Base-by-base conservation (phyloP, 371 early-diverging fungal genomes). In the Apophysomyces variabilis region DNA sequence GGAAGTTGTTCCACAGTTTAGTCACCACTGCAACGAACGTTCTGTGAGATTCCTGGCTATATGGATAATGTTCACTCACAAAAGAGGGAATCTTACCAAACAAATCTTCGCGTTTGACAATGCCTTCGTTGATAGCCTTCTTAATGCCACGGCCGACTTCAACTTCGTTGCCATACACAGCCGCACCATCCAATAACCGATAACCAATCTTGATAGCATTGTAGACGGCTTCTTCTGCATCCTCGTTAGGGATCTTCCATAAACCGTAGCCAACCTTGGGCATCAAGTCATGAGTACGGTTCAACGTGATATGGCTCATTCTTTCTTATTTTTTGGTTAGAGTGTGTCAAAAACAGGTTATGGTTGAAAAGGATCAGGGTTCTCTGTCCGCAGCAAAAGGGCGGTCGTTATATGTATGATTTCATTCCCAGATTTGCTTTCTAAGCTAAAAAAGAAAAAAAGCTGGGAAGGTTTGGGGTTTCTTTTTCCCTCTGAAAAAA, bases 1-100 rank as follows among this genome's bases (percentile, higher is more conserved):
- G 88, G 59, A 72, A 73, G 37, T 76, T 79, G 67, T 88, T 90
- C 90, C 89, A 89, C 37, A 92, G 75, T 75, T 94, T 94, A 54
- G 89, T 85, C 38, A 90, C 87, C 62, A 92, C 86, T 80, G 86
- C 82, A 36, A 79, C 14, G 18, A 32, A 43, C 3, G 1, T 26
- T 26, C 3, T 26, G 32, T 26, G 32, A 26, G 32, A 26, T 26
- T 26, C 32, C 32, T 26, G 32, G 32, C 32, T 26, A 26, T 9
- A 7, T 39, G 36, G 38, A 18, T 21, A 35, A 37, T 16, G 41
- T 35, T 6, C 32, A 50, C n/a, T 21, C 54, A 5, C 21, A 21
- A 21, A 50, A 50, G 21, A 45, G 8, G 12, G 36, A 37, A 32
- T 6, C 75, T 77, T 76, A 82, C 82, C 62, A 56, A 82, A 82